A percentile compares a stretch with the other conserved stretches of the same genome.
phyloP scores from a whole-genome alignment of 495 filamentous ascomycete species.

The Bacidia gigantensis region DNA sequence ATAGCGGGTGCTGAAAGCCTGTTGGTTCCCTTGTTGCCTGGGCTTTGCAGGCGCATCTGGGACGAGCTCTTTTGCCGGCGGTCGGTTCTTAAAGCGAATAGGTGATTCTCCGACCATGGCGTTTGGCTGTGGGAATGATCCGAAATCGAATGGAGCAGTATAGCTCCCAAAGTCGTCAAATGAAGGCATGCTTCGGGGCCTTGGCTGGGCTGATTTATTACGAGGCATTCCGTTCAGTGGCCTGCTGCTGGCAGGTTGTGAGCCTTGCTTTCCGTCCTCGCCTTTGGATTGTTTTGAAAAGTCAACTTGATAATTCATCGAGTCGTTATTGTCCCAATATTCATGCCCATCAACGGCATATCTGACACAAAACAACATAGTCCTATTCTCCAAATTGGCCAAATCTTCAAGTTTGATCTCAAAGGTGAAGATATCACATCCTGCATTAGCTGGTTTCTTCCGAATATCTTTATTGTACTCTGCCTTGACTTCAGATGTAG shows the following conservation, averaged over 20 bases:
- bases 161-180: constrained; percentile 54
- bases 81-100: constrained; percentile 35
- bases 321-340: constrained; percentile 87
- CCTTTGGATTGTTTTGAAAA: constrained; percentile 63
- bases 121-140: constrained; percentile 39
- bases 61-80: constrained; percentile 21
- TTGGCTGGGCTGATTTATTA: constrained; percentile 46
- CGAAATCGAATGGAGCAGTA: constrained; percentile 38
- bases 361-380: constrained; percentile 78
- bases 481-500: constrained; percentile 81
- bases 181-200: constrained; percentile 50
- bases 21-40: constrained; percentile 49
- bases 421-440: constrained; percentile 82
- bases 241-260: constrained; percentile 38
- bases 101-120: constrained; percentile 24
- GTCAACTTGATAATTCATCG: constrained; percentile 80
- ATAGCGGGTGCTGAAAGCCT: constrained; percentile 82
- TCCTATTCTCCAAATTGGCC: constrained; percentile 78
- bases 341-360: constrained; percentile 78
- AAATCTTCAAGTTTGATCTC: constrained; percentile 85
- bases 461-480: constrained; percentile 73
- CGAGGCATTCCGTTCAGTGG: constrained; percentile 53
- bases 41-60: constrained; percentile 36
- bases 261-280: constrained; percentile 39
- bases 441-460: constrained; percentile 48